Base-by-base conservation (phyloP, 805 yeast species). In the Metschnikowia colocasiae region DNA sequence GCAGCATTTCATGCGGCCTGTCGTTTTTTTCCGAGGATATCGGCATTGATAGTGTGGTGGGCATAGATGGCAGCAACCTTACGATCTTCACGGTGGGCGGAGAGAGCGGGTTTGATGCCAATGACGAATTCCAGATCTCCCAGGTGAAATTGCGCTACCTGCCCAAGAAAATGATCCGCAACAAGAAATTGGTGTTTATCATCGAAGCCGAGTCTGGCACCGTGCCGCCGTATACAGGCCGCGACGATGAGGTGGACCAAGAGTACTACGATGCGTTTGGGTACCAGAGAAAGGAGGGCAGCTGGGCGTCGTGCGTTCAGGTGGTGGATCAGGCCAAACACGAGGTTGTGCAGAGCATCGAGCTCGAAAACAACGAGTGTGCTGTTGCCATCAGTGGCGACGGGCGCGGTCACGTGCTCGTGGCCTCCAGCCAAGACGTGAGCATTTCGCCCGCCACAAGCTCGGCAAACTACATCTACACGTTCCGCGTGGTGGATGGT, bases 21-120 rank as follows among this genome's bases (percentile, higher is more conserved):
- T 67, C 81, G 0, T 82, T 88, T 57, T 67, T 68, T 18, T 81
- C 87, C 37, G 87, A 79, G 49, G 94, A 86, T 50, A 66, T 72
- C 23, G 75, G 75, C 8, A 71, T 69, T n/a, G 72, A 68, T 43
- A 92, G 92, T 1, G 66, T 83, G 3, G 81, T 88, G 23, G 90
- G 87, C 0, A 70, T 86, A 15, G 68, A 70, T 32, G 79, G 75
- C 2, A 71, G 70, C 36, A 73, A 67, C 18, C 65, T 88, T 48
- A 64, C 74, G 2, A 85, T 87, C 26, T 74, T 83, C 57, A 74
- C 81, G 0, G 59, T 80, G 30, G 83, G 81, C 5, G 44, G 40
- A 20, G 73, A 67, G 27, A 48, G 58, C 2, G 64, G 56, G 5
- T 61, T 66, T 43, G 59, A 63, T 42, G 52, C 51, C 7, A 55